Percentiles rank a stretch among this genome's conserved stretches.
Conservation (phyloP, 2,329 filamentous ascomycete species). For the Neopestalotiopsis clavispora region DNA sequence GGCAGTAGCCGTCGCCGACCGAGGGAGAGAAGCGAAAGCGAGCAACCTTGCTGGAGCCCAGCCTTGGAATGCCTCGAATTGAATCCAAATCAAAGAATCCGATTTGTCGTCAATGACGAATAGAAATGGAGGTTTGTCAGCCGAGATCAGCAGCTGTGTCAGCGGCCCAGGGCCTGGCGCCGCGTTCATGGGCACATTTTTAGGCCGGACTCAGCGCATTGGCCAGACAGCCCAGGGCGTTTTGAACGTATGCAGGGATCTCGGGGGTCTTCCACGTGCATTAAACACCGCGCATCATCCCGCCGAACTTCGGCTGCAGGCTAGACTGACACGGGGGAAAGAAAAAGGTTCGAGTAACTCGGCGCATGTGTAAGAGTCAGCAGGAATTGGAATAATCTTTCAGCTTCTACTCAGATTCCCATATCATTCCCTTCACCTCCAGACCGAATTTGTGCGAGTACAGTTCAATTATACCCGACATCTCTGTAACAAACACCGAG, state of each 20-base stretch:
- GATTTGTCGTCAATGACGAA: conserved; percentile 14
- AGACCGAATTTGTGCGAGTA: neutral
- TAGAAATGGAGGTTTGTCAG: conserved; percentile 12
- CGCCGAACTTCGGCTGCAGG: conserved; percentile 13
- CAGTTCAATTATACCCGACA: neutral
- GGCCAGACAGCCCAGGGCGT: neutral
- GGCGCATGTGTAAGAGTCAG: conserved; percentile 4
- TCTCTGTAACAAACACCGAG: neutral
- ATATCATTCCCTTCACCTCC: neutral
- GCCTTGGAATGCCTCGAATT: neutral
- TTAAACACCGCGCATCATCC: conserved; percentile 8
- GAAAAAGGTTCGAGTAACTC: neutral
- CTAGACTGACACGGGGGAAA: neutral
- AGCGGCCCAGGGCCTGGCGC: neutral
- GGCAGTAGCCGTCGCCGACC: conserved; percentile 3
- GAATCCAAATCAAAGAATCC: neutral
- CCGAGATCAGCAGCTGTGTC: conserved; percentile 15
- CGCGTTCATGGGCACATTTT: neutral
- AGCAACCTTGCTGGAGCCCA: neutral
- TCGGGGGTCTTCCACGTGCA: neutral
- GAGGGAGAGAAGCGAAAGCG: neutral
- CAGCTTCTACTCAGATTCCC: neutral
- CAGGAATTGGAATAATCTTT: neutral
- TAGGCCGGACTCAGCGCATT: neutral
- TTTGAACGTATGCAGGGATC: neutral